Percentiles rank a stretch among this genome's conserved stretches.
Evolutionary conservation across 208 protist genomes (phyloP).

Genomic region (Trypanosoma platydactyli): DNA sequence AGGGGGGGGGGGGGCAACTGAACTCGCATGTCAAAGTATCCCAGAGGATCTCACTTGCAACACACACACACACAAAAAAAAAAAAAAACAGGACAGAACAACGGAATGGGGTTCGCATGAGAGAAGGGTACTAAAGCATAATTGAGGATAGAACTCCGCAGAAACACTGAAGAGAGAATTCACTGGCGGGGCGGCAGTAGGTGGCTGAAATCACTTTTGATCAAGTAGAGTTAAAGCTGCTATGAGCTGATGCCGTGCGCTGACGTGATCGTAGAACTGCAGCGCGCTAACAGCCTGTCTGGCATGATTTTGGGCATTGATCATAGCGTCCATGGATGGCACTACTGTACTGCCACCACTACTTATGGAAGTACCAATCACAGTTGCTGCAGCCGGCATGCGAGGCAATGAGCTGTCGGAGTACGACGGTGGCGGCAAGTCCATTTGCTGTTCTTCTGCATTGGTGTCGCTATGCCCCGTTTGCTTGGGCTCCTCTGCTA

Average conservation of each 20-base stretch:
- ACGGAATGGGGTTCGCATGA: too few species aligned
- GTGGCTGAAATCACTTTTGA: conserved; percentile 23
- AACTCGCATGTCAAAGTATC: too few species aligned
- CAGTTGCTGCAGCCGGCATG: conserved; percentile 2
- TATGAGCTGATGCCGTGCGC: conserved; percentile 50
- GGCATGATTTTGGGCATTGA: conserved; percentile 77
- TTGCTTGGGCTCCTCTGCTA: too few species aligned
- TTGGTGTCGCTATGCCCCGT: too few species aligned
- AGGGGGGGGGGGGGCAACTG: too few species aligned
- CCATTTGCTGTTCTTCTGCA: not conserved
- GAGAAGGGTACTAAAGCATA: too few species aligned
- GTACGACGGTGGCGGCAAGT: conserved; percentile 6
- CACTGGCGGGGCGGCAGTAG: conserved; percentile 5
- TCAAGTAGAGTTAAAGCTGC: conserved; percentile 50
- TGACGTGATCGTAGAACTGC: conserved; percentile 77
- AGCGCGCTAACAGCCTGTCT: conserved; percentile 72
- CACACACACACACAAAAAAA: too few species aligned
- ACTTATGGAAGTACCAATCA: conserved; percentile 4
- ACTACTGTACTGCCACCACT: not conserved
- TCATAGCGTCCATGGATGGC: conserved; percentile 66
- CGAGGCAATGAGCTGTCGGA: conserved; percentile 10
- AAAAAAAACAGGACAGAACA: too few species aligned
- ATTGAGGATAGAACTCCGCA: too few species aligned
- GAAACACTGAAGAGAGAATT: conserved; percentile 20
- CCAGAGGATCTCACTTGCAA: too few species aligned